These are phyloP conservation scores for Tieghemostelium lacteum DNA, from an alignment of 78 protist genomes.

Conservation along the genomic window DNA sequence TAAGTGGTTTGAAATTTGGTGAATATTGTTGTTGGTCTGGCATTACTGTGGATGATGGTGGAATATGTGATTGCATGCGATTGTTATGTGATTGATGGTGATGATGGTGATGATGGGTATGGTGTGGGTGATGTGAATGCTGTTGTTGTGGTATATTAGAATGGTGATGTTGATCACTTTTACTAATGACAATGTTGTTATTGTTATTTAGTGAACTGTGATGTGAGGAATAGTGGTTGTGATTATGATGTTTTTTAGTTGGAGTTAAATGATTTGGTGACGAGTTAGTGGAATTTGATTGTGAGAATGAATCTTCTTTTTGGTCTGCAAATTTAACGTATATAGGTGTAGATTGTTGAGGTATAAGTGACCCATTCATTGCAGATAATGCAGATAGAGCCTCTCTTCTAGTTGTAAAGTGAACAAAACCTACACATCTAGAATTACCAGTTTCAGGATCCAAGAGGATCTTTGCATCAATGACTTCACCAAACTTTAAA, in stretches of 20 bases:
- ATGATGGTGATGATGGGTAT: background rate
- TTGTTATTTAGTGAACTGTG: background rate
- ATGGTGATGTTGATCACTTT: too few relatives aligned
- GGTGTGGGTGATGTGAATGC: background rate
- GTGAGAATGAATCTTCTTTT: background rate
- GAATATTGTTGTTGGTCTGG: background rate
- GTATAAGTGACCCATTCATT: conserved; percentile 45
- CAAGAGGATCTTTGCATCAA: conserved; percentile 21
- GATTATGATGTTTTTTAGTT: background rate
- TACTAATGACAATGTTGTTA: background rate
- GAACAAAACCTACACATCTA: conserved; percentile 64
- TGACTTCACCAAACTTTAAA: conserved; percentile 26
- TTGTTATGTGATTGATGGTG: background rate
- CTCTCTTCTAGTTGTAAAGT: conserved; percentile 29
- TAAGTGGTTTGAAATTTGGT: background rate
- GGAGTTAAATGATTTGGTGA: background rate
- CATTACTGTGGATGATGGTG: background rate
- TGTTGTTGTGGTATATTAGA: too few relatives aligned
- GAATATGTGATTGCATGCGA: background rate
- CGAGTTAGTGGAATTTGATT: too few relatives aligned
- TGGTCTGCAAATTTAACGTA: conserved; percentile 25
- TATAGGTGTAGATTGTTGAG: conserved; percentile 29
- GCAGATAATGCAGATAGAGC: conserved; percentile 36
- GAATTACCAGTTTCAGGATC: conserved; percentile 28
- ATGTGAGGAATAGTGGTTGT: background rate